Evolutionary conservation across 2,329 filamentous ascomycete species (phyloP), one percentile per base, ranked within the genome.

Genomic region (Knufia petricola): DNA sequence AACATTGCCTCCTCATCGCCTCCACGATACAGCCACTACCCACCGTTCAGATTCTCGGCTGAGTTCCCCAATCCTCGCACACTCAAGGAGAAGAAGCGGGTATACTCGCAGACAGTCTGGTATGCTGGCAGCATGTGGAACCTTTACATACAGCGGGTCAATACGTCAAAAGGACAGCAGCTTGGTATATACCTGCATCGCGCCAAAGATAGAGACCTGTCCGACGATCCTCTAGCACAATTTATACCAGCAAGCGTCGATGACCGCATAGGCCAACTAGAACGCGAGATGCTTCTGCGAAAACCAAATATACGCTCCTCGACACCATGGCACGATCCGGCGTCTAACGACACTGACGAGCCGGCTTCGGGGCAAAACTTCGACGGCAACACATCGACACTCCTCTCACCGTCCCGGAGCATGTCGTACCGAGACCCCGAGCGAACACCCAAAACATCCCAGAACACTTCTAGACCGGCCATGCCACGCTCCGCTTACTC

Each of bases 51-150:
- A 20, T 79, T 79, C 53, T 71, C 74, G 9, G 76, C 72, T 12
- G 75, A 78, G 51, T 78, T 79, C 46, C 74, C 74, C 0, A 75
- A 75, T 52, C 74, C 76, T 1, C 66, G 73, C 13, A 67, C 72
- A 4, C 63, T 79, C 20, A 78, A 78, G 50, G 76, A 78, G 58
- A 77, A 75, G 63, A 78, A 78, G 59, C 66, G 76, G 0, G 72
- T 78, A 7, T 79, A 79, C 58, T 76, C 72, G 9, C 69, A 74
- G 26, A 79, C 76, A 2, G 74, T 79, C 3, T 78, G 76, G 56
- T 79, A 79, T 51, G 75, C 75, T 3, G 76, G 76, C 2, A 74
- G 69, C 15, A 62, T 77, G 13, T 79, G 76, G 76, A 79, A 79
- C 54, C 74, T 79, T n/a, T 79, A 79, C 59, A 77, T 79, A 9